A percentile compares a stretch with the other conserved stretches of the same genome.
These are phyloP conservation scores for Pseudonectria foliicola DNA, from an alignment of 2,329 filamentous ascomycete genomes.

Conservation along the genomic window DNA sequence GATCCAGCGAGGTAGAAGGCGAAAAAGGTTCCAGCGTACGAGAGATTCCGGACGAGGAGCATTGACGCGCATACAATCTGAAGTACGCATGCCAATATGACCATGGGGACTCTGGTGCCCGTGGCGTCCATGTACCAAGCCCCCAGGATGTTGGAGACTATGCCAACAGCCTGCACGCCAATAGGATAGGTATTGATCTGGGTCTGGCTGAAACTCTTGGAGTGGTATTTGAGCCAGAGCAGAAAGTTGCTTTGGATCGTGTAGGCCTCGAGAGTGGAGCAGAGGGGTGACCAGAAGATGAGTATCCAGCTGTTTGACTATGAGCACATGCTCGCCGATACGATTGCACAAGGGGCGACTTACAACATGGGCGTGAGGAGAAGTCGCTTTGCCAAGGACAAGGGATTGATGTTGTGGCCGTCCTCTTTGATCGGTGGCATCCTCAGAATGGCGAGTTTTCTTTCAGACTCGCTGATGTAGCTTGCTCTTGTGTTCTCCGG, in stretches of 20 bases:
- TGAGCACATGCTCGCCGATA: slow-evolving; percentile 2
- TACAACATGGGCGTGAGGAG: slow-evolving; percentile 22
- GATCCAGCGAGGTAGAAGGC: slow-evolving; percentile 18
- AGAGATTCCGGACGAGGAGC: slow-evolving; percentile 13
- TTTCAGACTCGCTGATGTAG: slow-evolving; percentile 27
- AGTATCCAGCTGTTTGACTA: slow-evolving; percentile 26
- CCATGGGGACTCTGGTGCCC: slow-evolving; percentile 10
- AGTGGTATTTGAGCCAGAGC: slow-evolving; percentile 18
- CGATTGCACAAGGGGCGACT: slow-evolving; percentile 4
- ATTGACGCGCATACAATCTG: slow-evolving; percentile 13
- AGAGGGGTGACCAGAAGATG: slow-evolving; percentile 27
- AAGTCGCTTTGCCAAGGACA: slow-evolving; percentile 22
- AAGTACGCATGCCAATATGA: slow-evolving; percentile 7
- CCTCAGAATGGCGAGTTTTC: slow-evolving; percentile 21
- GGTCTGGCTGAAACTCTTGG: slow-evolving; percentile 10
- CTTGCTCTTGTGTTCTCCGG: slow-evolving; percentile 29
- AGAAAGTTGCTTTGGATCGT: slow-evolving; percentile 18
- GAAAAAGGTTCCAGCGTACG: slow-evolving; percentile 13
- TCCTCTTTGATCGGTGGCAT: slow-evolving; percentile 26
- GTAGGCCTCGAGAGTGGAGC: slow-evolving; percentile 14
- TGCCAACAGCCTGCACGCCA: slow-evolving; percentile 18
- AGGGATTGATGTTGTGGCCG: slow-evolving; percentile 26
- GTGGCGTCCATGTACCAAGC: slow-evolving; percentile 17
- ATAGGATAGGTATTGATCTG: slow-evolving; percentile 23
- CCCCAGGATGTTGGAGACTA: slow-evolving; percentile 15